Percentiles rank a stretch among this genome's conserved stretches.
phyloP scores from a whole-genome alignment of 768 basidiomycete species.

The Cystobasidium ongulense region DNA sequence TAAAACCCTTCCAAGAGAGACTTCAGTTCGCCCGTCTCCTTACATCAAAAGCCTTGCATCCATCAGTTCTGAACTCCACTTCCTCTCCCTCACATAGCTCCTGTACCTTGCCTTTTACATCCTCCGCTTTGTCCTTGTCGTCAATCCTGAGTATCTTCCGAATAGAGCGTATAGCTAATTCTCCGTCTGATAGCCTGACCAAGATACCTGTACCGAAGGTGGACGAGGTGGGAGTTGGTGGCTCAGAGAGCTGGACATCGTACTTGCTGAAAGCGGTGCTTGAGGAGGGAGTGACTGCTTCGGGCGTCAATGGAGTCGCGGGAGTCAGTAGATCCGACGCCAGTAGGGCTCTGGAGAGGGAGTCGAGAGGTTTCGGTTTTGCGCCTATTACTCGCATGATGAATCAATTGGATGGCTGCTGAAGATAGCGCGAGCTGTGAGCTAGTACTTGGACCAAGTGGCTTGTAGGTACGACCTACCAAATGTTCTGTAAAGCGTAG shows the following conservation, averaged over 20 bases:
- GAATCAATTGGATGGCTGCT: too few relatives aligned
- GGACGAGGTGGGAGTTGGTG: slow-evolving; percentile 8
- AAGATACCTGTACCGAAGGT: slow-evolving; percentile 9
- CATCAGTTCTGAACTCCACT: slow-evolving; percentile 28
- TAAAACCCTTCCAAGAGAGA: neutral
- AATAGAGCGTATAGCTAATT: slow-evolving; percentile 11
- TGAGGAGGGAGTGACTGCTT: neutral
- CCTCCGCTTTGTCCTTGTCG: neutral
- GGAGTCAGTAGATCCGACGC: slow-evolving; percentile 6
- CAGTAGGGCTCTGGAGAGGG: slow-evolving; percentile 5
- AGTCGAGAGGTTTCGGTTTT: neutral
- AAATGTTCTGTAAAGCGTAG: too few relatives aligned
- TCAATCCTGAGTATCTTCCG: slow-evolving; percentile 24
- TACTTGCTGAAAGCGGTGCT: slow-evolving; percentile 21
- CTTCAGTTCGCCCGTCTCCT: slow-evolving; percentile 4
- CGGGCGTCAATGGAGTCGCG: neutral
- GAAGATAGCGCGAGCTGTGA: too few relatives aligned
- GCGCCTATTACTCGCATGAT: neutral
- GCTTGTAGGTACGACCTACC: too few relatives aligned
- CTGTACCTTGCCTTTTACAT: slow-evolving; percentile 12
- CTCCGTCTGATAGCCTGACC: slow-evolving; percentile 8
- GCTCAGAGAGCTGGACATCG: slow-evolving; percentile 5
- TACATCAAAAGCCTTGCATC: slow-evolving; percentile 19
- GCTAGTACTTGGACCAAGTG: too few relatives aligned
- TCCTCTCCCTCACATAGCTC: slow-evolving; percentile 15